These are phyloP conservation scores for Phytophthora ohioensis DNA, from an alignment of 352 stramenopile species.

Conservation along the genomic window DNA sequence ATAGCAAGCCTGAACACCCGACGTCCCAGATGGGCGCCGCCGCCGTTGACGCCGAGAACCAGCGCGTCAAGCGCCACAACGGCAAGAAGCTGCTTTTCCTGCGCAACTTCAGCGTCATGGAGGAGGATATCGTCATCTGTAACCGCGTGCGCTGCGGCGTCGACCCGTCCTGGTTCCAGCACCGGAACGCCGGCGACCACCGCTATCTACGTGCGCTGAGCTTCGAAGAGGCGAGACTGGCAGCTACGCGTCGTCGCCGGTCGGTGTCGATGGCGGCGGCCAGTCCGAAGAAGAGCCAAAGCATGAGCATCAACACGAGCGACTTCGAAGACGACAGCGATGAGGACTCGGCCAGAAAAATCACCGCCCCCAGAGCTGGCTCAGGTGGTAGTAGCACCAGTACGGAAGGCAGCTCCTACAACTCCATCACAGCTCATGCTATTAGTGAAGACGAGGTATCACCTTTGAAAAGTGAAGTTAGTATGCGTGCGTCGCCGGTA, in stretches of 20 bases:
- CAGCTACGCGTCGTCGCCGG: constrained; percentile 49
- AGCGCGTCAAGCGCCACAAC: constrained; percentile 41
- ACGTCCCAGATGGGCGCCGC: constrained; percentile 64
- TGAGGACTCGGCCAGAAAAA: background rate
- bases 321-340: constrained; percentile 12
- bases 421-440: constrained; percentile 19
- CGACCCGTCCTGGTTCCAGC: constrained; percentile 54
- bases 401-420: constrained; percentile 33
- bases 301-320: constrained; percentile 21
- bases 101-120: constrained; percentile 69
- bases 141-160: constrained; percentile 72
- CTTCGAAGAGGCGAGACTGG: constrained; percentile 56
- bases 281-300: constrained; percentile 31
- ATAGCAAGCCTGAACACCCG: constrained; percentile 66
- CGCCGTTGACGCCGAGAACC: constrained; percentile 57
- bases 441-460: constrained; percentile 22
- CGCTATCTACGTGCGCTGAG: constrained; percentile 62
- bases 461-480: constrained; percentile 21
- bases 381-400: constrained; percentile 30
- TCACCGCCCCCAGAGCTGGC: background rate
- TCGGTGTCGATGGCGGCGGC: constrained; percentile 30
- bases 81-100: constrained; percentile 66
- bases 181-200: constrained; percentile 46
- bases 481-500: constrained; percentile 1
- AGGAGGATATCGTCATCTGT: constrained; percentile 76